These are phyloP conservation scores for Quercus phellos DNA, from an alignment of 331 rosid genomes.

Conservation along the genomic window DNA sequence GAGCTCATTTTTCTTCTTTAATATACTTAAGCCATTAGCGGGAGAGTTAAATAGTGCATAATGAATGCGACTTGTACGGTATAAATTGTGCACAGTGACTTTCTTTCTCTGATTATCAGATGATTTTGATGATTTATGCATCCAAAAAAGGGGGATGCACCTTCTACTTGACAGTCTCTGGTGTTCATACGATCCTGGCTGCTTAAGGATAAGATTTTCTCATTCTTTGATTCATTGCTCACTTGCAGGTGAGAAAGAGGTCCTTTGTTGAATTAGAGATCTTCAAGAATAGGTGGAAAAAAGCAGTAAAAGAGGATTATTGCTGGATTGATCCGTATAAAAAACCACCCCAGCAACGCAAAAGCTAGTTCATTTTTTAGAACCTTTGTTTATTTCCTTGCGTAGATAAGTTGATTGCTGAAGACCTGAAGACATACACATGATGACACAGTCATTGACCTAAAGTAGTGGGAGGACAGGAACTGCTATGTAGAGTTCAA, in stretches of 20 bases:
- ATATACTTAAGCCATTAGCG: not conserved
- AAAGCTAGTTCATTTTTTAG: not conserved
- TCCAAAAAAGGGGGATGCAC: not conserved
- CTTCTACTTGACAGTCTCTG: not conserved
- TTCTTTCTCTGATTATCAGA: not conserved
- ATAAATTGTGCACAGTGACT: not conserved
- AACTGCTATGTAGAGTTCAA: not conserved
- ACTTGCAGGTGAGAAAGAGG: constrained; percentile 36
- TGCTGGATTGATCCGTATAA: constrained; percentile 35
- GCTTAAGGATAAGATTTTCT: not conserved
- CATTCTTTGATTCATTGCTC: not conserved
- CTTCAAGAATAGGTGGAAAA: constrained; percentile 44
- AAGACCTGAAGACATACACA: not conserved
- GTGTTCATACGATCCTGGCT: not conserved
- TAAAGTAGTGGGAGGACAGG: not conserved
- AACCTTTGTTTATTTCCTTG: not conserved
- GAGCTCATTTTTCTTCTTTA: not conserved
- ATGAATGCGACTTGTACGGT: not conserved
- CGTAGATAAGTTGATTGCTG: not conserved
- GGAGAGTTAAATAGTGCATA: too few species aligned
- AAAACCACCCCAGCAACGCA: constrained; percentile 2
- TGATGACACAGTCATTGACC: not conserved
- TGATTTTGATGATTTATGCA: not conserved
- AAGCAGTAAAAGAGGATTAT: constrained; percentile 28
- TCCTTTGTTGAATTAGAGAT: constrained; percentile 36